phyloP scores from a whole-genome alignment of 768 basidiomycete species.

The Coprinopsis sp. region DNA sequence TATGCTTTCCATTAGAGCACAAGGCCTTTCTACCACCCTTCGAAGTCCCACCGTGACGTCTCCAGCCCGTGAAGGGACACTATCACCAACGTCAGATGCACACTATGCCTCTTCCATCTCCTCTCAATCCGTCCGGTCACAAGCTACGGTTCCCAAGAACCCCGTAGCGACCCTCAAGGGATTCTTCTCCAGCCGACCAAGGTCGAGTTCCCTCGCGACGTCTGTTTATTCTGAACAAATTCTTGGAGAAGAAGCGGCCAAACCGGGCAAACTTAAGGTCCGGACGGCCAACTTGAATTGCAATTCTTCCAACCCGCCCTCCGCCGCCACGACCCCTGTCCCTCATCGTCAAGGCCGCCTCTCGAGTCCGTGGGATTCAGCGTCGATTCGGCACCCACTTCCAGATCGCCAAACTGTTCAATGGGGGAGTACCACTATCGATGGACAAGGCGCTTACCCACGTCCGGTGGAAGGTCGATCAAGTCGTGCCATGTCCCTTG shows the following conservation, averaged over 20 bases:
- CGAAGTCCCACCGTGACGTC: constrained; percentile 16
- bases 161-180: constrained; percentile 59
- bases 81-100: constrained; percentile 26
- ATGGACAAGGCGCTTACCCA: constrained; percentile 16
- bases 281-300: no score
- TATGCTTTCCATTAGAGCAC: constrained; percentile 73
- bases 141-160: constrained; percentile 34
- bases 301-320: no score
- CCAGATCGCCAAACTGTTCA: constrained; percentile 18
- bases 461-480: constrained; percentile 19
- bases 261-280: no score
- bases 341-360: constrained; percentile 20
- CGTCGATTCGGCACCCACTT: no score
- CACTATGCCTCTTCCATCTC: constrained; percentile 45
- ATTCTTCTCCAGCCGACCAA: constrained; percentile 52
- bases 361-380: constrained; percentile 31
- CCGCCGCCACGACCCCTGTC: constrained; percentile 1
- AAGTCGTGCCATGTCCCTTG: constrained; percentile 30
- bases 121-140: constrained; percentile 39
- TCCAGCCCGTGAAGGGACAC: constrained; percentile 18
- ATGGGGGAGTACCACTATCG: constrained; percentile 31
- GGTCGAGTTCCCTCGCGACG: constrained; percentile 50
- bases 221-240: constrained; percentile 35
- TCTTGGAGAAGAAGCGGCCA: constrained; percentile 43
- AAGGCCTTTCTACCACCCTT: constrained; percentile 47